Evolutionary conservation across 495 filamentous ascomycete species (phyloP).

Genomic region (Aspergillus asperescens): DNA sequence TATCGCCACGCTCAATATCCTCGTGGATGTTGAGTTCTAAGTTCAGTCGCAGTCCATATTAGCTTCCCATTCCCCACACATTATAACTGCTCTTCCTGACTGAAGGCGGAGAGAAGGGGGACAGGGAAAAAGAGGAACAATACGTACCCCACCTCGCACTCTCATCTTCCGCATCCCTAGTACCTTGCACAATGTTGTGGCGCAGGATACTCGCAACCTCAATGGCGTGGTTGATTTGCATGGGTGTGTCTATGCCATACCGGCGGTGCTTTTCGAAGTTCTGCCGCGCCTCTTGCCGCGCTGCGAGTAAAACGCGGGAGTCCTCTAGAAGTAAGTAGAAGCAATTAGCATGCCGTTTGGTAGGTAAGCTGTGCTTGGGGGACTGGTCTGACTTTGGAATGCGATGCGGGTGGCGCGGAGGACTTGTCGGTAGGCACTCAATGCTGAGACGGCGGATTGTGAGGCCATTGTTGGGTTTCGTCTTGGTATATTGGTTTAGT

Average conservation of each 20-base stretch:
- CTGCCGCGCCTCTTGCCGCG: conserved; percentile 61
- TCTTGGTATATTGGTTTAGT: neutral
- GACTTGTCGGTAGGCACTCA: conserved; percentile 75
- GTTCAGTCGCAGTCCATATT: neutral
- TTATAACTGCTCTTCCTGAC: too few species aligned
- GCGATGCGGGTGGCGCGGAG: conserved; percentile 77
- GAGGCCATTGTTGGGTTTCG: conserved; percentile 25
- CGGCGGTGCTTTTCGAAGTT: conserved; percentile 63
- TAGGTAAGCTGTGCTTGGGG: neutral
- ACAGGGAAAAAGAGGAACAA: neutral
- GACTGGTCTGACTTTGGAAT: conserved; percentile 71
- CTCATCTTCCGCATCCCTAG: conserved; percentile 46
- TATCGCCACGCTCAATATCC: conserved; percentile 86
- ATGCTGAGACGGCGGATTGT: conserved; percentile 48
- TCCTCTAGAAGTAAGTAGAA: conserved; percentile 52
- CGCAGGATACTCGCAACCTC: conserved; percentile 76
- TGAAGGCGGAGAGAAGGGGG: too few species aligned
- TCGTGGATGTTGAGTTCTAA: conserved; percentile 83
- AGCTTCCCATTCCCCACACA: neutral
- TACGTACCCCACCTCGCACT: conserved; percentile 61
- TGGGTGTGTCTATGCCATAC: conserved; percentile 46
- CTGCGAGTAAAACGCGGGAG: conserved; percentile 55
- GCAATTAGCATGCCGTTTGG: neutral
- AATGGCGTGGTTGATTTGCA: conserved; percentile 68
- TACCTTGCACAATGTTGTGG: conserved; percentile 85